Evolutionary conservation across 75 land plant genomes (phyloP).

Genomic region (Pinus tabuliformis): DNA sequence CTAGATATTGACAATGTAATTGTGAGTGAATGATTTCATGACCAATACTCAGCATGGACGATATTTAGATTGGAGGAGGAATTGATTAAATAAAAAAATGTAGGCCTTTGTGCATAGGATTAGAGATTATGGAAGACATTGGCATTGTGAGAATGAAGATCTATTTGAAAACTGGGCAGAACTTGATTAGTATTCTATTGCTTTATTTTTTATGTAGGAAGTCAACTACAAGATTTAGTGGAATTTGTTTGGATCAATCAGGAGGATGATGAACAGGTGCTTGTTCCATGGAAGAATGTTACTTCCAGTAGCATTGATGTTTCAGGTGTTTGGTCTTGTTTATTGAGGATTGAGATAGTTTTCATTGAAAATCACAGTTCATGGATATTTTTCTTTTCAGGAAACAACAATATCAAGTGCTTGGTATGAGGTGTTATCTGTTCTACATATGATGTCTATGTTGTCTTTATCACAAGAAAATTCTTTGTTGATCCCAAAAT

Average conservation of each 20-base stretch:
- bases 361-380: background rate
- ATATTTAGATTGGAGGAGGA: background rate
- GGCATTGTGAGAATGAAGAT: background rate
- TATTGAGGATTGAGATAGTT: background rate
- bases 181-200: background rate
- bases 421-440: constrained; percentile 88
- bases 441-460: constrained; percentile 82
- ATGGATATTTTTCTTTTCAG: constrained; percentile 24
- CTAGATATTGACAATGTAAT: background rate
- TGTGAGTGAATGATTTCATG: background rate
- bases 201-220: constrained; percentile 33
- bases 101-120: background rate
- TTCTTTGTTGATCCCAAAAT: constrained; percentile 64
- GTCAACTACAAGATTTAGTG: constrained; percentile 49
- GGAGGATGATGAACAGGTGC: constrained; percentile 75
- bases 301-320: background rate
- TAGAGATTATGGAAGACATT: background rate
- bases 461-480: constrained; percentile 81
- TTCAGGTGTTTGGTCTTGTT: background rate
- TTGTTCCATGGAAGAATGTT: background rate
- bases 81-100: background rate
- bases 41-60: background rate
- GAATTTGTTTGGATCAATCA: constrained; percentile 85
- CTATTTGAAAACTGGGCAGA: background rate
- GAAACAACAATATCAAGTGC: constrained; percentile 74